Evolutionary conservation across 139 green algal species (phyloP).

Genomic region (Chlorella sorokiniana): DNA sequence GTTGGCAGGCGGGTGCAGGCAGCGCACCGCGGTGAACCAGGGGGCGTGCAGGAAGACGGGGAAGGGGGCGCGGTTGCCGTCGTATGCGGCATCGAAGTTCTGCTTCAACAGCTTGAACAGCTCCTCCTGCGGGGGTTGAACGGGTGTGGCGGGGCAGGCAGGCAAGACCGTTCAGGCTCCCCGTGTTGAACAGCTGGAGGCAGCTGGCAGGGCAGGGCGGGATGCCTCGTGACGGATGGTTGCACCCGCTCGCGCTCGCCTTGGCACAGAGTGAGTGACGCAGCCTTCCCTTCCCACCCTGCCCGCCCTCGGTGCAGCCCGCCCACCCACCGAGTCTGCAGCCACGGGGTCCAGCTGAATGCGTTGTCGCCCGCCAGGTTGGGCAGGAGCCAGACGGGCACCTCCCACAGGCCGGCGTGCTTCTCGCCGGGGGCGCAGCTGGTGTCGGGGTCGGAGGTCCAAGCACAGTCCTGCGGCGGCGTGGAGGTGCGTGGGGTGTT

Average conservation of each 20-base stretch:
- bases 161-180: too few relatives aligned
- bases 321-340: neutral
- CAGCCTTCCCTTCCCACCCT: too few relatives aligned
- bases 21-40: constrained; percentile 32
- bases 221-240: too few relatives aligned
- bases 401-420: constrained; percentile 24
- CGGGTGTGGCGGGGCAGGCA: neutral
- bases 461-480: constrained; percentile 25
- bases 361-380: neutral
- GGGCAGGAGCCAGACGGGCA: constrained; percentile 4
- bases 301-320: too few relatives aligned
- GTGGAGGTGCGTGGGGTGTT: too few relatives aligned
- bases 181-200: neutral
- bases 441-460: constrained; percentile 6
- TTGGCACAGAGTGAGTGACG: too few relatives aligned
- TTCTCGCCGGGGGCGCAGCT: constrained; percentile 13
- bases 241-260: too few relatives aligned
- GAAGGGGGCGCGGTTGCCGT: constrained; percentile 41
- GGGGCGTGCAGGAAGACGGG: constrained; percentile 34
- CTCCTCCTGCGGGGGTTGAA: constrained; percentile 9
- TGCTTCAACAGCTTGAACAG: constrained; percentile 19
- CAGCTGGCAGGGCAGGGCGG: too few relatives aligned
- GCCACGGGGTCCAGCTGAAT: neutral
- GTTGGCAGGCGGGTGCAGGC: too few relatives aligned
- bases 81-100: constrained; percentile 38